phyloP scores from a whole-genome alignment of 140 eudicot species.

The Cichorium intybus region DNA sequence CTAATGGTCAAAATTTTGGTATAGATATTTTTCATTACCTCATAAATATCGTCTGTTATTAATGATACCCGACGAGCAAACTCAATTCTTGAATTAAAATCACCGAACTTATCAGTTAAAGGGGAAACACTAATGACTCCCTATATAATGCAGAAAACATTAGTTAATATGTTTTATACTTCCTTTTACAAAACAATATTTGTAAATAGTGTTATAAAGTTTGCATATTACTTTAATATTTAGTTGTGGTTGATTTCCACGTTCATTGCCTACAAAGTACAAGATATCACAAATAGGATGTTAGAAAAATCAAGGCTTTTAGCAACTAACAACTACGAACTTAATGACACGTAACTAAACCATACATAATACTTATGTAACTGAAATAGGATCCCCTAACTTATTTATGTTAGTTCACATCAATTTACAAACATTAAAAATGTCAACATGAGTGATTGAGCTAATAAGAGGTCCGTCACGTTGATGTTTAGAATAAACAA shows the following conservation, averaged over 20 bases:
- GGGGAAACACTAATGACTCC: constrained; percentile 48
- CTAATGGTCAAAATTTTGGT: not conserved
- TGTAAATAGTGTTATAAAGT: not conserved
- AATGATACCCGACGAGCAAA: constrained; percentile 59
- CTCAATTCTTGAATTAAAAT: constrained; percentile 20
- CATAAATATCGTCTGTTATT: constrained; percentile 45
- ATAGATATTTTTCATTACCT: constrained; percentile 23
- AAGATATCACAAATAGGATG: not conserved
- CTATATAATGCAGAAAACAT: constrained; percentile 7
- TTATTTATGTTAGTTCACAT: too few species aligned
- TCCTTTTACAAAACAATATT: not conserved
- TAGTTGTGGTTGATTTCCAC: constrained; percentile 19
- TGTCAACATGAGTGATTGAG: too few species aligned
- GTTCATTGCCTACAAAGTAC: constrained; percentile 29
- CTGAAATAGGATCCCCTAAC: too few species aligned
- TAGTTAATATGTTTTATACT: not conserved
- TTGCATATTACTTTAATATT: constrained; percentile 25
- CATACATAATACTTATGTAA: too few species aligned
- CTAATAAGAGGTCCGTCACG: too few species aligned
- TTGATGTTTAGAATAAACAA: too few species aligned
- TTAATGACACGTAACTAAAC: too few species aligned
- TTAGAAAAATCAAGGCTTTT: not conserved
- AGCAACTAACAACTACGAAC: not conserved
- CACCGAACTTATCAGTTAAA: constrained; percentile 26
- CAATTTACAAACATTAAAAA: too few species aligned